Conservation (phyloP, 2,329 filamentous ascomycete species). For the Penicillium sp. region DNA sequence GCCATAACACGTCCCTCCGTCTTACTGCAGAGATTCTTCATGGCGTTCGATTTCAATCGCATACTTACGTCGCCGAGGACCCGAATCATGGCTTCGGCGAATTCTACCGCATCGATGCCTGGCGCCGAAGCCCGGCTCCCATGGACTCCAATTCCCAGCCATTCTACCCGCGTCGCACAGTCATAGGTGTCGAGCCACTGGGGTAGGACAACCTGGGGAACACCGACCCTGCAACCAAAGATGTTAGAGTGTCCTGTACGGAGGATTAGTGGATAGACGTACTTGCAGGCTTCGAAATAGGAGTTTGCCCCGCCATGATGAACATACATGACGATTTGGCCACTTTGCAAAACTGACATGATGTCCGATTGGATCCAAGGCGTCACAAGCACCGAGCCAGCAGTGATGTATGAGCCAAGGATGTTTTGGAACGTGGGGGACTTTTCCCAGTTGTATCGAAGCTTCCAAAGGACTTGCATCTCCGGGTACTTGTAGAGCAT, state of each 20-base stretch:
- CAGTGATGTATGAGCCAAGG: constrained; percentile 9
- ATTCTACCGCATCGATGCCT: constrained; percentile 8
- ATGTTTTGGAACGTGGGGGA: constrained; percentile 9
- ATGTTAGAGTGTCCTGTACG: not conserved
- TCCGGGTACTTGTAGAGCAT: constrained; percentile 38
- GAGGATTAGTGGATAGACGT: constrained; percentile 13
- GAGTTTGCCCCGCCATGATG: constrained; percentile 49
- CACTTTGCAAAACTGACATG: constrained; percentile 31
- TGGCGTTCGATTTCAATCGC: constrained; percentile 6
- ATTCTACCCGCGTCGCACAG: constrained; percentile 43
- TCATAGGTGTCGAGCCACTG: constrained; percentile 47
- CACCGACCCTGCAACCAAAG: constrained; percentile 33
- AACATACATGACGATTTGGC: constrained; percentile 39
- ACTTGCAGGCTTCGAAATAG: constrained; percentile 46
- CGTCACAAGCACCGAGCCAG: constrained; percentile 11
- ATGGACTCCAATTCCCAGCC: constrained; percentile 42
- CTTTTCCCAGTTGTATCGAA: constrained; percentile 22
- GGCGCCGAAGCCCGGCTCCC: constrained; percentile 37
- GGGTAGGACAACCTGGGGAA: constrained; percentile 46
- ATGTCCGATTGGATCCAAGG: constrained; percentile 21
- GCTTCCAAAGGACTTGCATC: constrained; percentile 41
- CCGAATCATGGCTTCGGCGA: constrained; percentile 14
- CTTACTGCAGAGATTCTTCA: constrained; percentile 12
- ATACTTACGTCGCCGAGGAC: constrained; percentile 13
- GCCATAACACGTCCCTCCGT: constrained; percentile 19